Conservation (phyloP, 2,329 filamentous ascomycete genomes). For the Phaeosphaeria sp. region DNA sequence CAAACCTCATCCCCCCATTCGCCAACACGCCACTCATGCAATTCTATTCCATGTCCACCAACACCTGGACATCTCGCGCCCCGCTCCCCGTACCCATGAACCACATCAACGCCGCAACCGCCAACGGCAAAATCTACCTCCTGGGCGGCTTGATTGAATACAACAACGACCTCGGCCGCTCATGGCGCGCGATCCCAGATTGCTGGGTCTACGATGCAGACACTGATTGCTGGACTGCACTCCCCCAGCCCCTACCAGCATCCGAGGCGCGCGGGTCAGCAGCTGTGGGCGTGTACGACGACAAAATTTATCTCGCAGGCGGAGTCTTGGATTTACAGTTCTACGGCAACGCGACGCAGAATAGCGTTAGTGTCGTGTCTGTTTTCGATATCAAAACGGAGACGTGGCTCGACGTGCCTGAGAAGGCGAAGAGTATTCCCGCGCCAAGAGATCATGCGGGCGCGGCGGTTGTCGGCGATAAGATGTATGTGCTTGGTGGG, state of each 20-base stretch:
- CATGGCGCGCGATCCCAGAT: constrained; percentile 17
- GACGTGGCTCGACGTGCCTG: constrained; percentile 17
- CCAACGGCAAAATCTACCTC: constrained; percentile 29
- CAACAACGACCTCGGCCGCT: not conserved
- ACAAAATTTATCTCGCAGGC: constrained; percentile 29
- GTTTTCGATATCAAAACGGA: constrained; percentile 18
- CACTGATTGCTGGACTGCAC: constrained; percentile 11
- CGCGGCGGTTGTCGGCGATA: constrained; percentile 26
- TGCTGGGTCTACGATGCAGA: constrained; percentile 24
- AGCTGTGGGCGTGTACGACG: constrained; percentile 21
- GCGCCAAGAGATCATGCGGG: constrained; percentile 31
- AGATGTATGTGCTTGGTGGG: constrained; percentile 36
- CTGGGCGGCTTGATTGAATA: constrained; percentile 27
- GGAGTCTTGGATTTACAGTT: constrained; percentile 22
- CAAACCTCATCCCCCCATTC: constrained; percentile 3
- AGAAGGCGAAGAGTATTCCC: constrained; percentile 21
- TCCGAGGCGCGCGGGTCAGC: constrained; percentile 26
- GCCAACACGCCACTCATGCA: constrained; percentile 25
- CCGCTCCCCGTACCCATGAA: constrained; percentile 27
- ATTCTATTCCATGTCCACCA: constrained; percentile 21
- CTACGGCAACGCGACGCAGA: constrained; percentile 7
- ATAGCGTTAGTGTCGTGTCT: constrained; percentile 18
- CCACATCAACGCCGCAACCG: constrained; percentile 31
- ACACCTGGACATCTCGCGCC: constrained; percentile 26
- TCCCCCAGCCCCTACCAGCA: constrained; percentile 7